phyloP scores from a whole-genome alignment of 257 asterid genomes.

The Solanum etuberosum region DNA sequence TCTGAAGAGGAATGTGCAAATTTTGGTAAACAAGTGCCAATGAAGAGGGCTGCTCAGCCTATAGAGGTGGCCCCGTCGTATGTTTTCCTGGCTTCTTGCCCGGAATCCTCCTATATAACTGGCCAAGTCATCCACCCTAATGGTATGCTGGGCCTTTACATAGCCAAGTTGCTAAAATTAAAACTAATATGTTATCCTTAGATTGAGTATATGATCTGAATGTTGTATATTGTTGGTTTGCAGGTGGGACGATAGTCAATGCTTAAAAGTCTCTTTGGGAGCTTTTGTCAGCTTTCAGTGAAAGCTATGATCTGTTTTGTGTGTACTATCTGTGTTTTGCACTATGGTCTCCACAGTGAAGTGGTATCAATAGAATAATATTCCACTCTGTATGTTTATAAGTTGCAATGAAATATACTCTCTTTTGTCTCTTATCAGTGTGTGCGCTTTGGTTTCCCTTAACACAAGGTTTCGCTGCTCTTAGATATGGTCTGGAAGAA shows the following conservation, averaged over 20 bases:
- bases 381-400: background rate
- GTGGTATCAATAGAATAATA: background rate
- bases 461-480: background rate
- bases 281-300: background rate
- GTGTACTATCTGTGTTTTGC: background rate
- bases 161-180: background rate
- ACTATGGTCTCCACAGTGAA: background rate
- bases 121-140: constrained; percentile 76
- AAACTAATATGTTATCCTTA: background rate
- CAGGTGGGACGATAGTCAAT: constrained; percentile 47
- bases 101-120: constrained; percentile 50
- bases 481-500: background rate
- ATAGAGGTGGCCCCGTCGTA: constrained; percentile 57
- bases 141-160: constrained; percentile 14
- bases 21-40: constrained; percentile 53
- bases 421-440: background rate
- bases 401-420: background rate
- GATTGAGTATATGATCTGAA: background rate
- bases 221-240: background rate
- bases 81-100: constrained; percentile 55
- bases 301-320: background rate
- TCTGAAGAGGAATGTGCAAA: constrained; percentile 26
- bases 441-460: background rate
- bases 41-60: constrained; percentile 80
- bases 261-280: constrained; percentile 6